Conservation (phyloP, 371 early-diverging fungal genomes). For the Circinella minor region DNA sequence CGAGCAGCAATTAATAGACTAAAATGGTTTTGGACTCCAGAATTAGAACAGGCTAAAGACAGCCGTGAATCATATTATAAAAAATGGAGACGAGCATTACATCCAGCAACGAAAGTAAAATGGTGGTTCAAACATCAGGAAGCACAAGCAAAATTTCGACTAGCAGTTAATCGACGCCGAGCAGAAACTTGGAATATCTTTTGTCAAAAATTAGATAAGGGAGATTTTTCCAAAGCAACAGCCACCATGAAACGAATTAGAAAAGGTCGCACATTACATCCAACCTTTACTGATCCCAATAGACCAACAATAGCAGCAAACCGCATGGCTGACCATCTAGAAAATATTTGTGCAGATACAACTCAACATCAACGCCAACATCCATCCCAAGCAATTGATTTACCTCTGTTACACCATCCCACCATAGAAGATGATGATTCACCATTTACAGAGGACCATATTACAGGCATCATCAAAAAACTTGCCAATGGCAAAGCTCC, state of each 20-base stretch:
- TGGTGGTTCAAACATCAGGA: slow-evolving; percentile 23
- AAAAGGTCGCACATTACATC: slow-evolving; percentile 1
- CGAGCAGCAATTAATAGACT: neutral
- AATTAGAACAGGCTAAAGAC: neutral
- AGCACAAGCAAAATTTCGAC: slow-evolving; percentile 11
- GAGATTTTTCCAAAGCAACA: slow-evolving; percentile 13
- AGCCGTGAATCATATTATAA: slow-evolving; percentile 10
- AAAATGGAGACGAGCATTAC: slow-evolving; percentile 20
- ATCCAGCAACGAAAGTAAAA: slow-evolving; percentile 7
- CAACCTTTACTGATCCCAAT: slow-evolving; percentile 13
- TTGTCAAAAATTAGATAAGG: slow-evolving; percentile 3
- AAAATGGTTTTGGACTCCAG: slow-evolving; percentile 15
- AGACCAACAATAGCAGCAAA: slow-evolving; percentile 13
- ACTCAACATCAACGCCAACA: too few species aligned
- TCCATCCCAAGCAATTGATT: too few species aligned
- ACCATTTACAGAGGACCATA: neutral
- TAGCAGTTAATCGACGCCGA: neutral
- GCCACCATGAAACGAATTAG: slow-evolving; percentile 20
- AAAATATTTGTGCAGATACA: neutral
- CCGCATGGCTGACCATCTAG: slow-evolving; percentile 13
- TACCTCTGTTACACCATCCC: too few species aligned
- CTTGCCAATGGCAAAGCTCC: slow-evolving; percentile 17
- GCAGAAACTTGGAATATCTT: slow-evolving; percentile 24
- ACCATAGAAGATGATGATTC: neutral
- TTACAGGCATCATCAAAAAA: neutral